These are phyloP conservation scores for Tothia fuscella DNA, from an alignment of 2,329 filamentous ascomycete species.

Conservation along the genomic window DNA sequence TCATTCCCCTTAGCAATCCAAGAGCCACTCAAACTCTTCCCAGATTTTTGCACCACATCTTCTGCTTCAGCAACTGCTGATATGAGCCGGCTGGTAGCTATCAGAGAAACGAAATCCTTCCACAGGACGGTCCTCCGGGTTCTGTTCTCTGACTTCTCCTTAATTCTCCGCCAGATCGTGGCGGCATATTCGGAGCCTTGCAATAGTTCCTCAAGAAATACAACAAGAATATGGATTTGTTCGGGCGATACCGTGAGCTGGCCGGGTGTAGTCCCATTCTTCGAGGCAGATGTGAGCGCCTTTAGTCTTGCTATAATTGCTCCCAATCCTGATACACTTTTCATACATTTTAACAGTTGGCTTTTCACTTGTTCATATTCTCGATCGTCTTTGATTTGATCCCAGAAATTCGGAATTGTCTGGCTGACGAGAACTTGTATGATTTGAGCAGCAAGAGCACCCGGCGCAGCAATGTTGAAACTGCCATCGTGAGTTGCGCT, in stretches of 20 bases:
- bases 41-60: conserved; percentile 29
- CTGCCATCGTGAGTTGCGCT: conserved; percentile 15
- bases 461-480: conserved; percentile 50
- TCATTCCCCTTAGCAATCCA: conserved; percentile 56
- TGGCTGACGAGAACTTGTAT: conserved; percentile 61
- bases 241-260: conserved; percentile 18
- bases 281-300: conserved; percentile 37
- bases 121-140: conserved; percentile 34
- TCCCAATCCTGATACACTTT: conserved; percentile 65
- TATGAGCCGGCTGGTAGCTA: conserved; percentile 49
- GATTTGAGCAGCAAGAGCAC: conserved; percentile 60
- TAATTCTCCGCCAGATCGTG: neutral
- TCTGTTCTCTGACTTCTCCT: neutral
- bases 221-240: conserved; percentile 30
- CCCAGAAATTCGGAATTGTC: conserved; percentile 77
- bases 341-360: conserved; percentile 52
- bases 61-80: conserved; percentile 49
- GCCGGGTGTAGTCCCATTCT: conserved; percentile 21
- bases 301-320: conserved; percentile 61
- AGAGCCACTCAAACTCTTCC: conserved; percentile 18
- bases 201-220: conserved; percentile 32
- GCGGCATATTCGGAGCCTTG: neutral
- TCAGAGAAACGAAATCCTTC: conserved; percentile 49
- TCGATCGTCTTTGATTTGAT: conserved; percentile 33
- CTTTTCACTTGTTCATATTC: conserved; percentile 24